phyloP scores from a whole-genome alignment of 2,329 filamentous ascomycete species.

The Trichoderma sp. region DNA sequence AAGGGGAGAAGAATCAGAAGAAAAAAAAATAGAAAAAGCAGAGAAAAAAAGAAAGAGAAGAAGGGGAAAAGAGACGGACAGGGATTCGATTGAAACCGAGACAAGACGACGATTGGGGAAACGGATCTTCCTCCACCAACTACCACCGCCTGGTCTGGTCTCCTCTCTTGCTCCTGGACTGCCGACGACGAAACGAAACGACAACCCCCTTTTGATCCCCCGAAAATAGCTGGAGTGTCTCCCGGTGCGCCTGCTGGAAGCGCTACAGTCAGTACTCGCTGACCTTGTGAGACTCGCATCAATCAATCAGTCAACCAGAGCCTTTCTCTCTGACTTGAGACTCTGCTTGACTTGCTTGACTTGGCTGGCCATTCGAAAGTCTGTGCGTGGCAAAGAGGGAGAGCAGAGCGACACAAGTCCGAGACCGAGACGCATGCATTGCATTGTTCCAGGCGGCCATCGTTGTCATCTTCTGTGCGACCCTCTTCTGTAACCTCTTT shows the following conservation, averaged over 20 bases:
- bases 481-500: neutral
- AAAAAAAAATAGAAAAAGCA: neutral
- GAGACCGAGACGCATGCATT: slow-evolving; percentile 5
- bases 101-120: neutral
- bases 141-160: neutral
- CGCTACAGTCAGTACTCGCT: neutral
- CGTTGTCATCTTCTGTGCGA: slow-evolving; percentile 2
- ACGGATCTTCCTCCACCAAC: neutral
- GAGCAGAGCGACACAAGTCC: slow-evolving; percentile 2
- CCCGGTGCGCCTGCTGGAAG: neutral
- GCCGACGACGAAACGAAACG: neutral
- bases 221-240: neutral
- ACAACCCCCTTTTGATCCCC: neutral
- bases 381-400: slow-evolving; percentile 5
- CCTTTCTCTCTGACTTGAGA: neutral
- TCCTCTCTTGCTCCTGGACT: neutral
- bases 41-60: neutral
- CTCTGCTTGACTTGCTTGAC: neutral
- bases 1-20: neutral
- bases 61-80: neutral
- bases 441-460: slow-evolving; percentile 8
- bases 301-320: neutral
- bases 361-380: neutral
- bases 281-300: neutral
- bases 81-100: neutral